Evolutionary conservation across 2,329 filamentous ascomycete species (phyloP), one percentile per base, ranked within the genome.

Genomic region (Fonsecaea nubica): DNA sequence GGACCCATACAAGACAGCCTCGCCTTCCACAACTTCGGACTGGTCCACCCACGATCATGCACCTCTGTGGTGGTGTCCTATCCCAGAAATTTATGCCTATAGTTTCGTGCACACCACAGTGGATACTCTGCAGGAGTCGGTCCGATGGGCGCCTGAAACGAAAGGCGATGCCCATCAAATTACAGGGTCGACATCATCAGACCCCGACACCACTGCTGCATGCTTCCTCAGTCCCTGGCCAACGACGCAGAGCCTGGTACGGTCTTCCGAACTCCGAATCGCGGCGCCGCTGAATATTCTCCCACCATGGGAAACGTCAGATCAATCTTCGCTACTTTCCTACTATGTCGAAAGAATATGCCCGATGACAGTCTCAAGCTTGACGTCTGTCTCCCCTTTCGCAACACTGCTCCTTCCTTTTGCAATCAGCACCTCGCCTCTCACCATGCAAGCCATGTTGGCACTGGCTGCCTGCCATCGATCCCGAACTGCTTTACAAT

Each of bases 391-490:
- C 35, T 66, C 64, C 1, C 64, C 64, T 18, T 61, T 66, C 21
- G 64, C 54, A 13, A 58, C 64, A 15, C 36, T 66, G 30, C 59
- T 66, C 2, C 30, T 66, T 42, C 64, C 64, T 15, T 66, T 66
- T 36, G 58, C 64, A 32, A 30, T 66, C 9, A 66, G 40, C 9
- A 53, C 53, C 4, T 66, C 64, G 2, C 21, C 48, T 45, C 64
- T 66, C 5, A 48, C 59, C 9, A 57, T 66, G 58, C 45, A 66
- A 21, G 58, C 64, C 10, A 62, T 66, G 10, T 48, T 63, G 40
- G 64, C 64, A n/a, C 30, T 66, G 35, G 58, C 64, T 12, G 64
- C 64, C 15, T 62, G 58, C n/a, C 64, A 66, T 58, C 64, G 64
- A 12, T 62, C 64, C 2, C 40, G 64, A 42, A 58, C 53, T 15